Evolutionary conservation across 2,329 filamentous ascomycete genomes (phyloP).

Genomic region (Ceratocystis papillata): DNA sequence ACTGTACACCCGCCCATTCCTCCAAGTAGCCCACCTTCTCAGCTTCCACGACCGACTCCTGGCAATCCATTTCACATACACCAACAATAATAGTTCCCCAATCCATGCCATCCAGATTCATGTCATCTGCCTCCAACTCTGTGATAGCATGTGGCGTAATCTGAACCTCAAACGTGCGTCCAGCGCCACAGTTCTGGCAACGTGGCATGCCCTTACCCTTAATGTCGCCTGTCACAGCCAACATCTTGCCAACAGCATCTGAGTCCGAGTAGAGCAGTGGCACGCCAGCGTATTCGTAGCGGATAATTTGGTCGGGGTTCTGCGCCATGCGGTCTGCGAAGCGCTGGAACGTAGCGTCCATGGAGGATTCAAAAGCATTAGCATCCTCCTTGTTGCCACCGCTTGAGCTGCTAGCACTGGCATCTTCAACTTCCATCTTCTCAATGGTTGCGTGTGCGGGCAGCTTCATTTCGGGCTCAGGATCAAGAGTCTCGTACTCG

Average conservation of each 20-base stretch:
- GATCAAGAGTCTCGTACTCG: constrained; percentile 80
- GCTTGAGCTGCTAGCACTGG: constrained; percentile 28
- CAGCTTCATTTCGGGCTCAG: constrained; percentile 39
- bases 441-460: constrained; percentile 43
- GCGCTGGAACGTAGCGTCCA: constrained; percentile 67
- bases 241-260: constrained; percentile 59
- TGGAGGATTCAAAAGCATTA: constrained; percentile 59
- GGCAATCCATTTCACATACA: constrained; percentile 73
- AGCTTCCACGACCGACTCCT: constrained; percentile 44
- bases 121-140: constrained; percentile 69
- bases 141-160: constrained; percentile 82
- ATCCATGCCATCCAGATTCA: constrained; percentile 78
- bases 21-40: constrained; percentile 70
- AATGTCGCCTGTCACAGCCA: constrained; percentile 33
- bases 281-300: constrained; percentile 63
- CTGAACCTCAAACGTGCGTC: constrained; percentile 81
- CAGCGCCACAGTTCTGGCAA: constrained; percentile 64
- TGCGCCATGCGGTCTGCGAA: constrained; percentile 69
- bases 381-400: constrained; percentile 44
- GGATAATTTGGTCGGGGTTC: constrained; percentile 71
- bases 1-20: constrained; percentile 97
- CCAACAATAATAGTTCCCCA: constrained; percentile 89
- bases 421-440: constrained; percentile 32
- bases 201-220: constrained; percentile 48
- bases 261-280: constrained; percentile 71